Percentiles rank a stretch among this genome's conserved stretches.
Evolutionary conservation across 495 filamentous ascomycete species (phyloP).

Genomic region (Neurospora tetrasperma): DNA sequence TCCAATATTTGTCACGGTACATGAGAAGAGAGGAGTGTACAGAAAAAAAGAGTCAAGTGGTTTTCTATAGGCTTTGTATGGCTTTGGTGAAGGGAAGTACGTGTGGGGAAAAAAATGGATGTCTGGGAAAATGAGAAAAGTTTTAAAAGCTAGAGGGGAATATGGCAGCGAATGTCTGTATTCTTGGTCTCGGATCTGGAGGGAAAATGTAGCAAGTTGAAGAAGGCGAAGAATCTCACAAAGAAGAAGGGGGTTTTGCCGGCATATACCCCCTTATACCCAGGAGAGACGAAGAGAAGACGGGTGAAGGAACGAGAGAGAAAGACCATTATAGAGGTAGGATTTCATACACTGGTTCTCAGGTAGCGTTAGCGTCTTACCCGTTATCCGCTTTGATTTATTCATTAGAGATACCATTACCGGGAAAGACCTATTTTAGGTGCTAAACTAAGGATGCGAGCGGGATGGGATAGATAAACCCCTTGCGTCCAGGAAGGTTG

Average conservation of each 20-base stretch:
- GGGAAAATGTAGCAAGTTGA: neutral
- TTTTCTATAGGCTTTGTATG: neutral
- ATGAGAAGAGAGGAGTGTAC: neutral
- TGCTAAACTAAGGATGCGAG: neutral
- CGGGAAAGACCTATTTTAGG: neutral
- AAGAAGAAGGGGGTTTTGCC: neutral
- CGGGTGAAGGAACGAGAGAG: neutral
- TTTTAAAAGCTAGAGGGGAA: neutral
- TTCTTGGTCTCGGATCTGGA: neutral
- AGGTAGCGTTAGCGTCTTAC: neutral
- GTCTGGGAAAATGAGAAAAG: neutral
- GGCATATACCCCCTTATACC: neutral
- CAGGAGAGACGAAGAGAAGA: neutral
- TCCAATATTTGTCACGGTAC: neutral
- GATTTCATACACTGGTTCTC: neutral
- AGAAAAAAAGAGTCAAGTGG: neutral
- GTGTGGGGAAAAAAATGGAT: neutral
- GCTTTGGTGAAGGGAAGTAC: neutral
- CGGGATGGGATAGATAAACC: neutral
- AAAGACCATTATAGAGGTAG: neutral
- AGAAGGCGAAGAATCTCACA: neutral
- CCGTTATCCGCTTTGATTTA: neutral
- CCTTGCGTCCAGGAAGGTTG: neutral
- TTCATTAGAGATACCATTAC: neutral
- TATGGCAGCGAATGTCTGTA: neutral